Conservation (phyloP, 2,329 filamentous ascomycete genomes). For the Pseudocercospora pini-densiflorae region DNA sequence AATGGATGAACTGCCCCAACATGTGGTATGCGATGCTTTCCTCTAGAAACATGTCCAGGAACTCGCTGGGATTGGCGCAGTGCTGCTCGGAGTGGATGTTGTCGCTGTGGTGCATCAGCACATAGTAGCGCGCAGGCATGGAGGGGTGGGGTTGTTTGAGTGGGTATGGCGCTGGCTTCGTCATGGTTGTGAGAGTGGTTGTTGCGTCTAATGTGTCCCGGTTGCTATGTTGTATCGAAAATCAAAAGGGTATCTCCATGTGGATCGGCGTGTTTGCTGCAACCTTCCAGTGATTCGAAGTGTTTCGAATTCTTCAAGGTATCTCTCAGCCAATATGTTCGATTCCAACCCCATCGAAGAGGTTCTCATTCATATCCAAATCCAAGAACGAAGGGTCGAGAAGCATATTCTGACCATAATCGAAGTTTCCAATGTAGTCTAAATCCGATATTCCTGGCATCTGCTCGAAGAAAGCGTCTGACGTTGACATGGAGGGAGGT, state of each 20-base stretch:
- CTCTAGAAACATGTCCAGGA: not conserved
- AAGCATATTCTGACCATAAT: constrained; percentile 3
- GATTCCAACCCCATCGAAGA: not conserved
- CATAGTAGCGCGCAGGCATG: not conserved
- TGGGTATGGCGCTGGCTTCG: not conserved
- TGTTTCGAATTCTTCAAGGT: too few species aligned
- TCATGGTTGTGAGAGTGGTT: not conserved
- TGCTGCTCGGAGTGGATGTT: not conserved
- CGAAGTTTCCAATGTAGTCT: not conserved
- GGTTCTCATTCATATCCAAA: not conserved
- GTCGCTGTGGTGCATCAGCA: not conserved
- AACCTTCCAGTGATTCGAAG: too few species aligned
- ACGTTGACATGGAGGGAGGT: not conserved
- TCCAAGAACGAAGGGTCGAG: not conserved
- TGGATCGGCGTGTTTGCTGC: not conserved
- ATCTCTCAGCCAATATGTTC: constrained; percentile 4
- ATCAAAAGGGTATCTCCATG: not conserved
- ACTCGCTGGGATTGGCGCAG: not conserved
- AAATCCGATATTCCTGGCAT: constrained; percentile 1
- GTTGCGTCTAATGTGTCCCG: not conserved
- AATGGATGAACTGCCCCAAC: not conserved
- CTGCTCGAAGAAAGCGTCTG: constrained; percentile 1
- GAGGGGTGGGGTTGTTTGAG: too few species aligned
- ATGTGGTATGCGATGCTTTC: not conserved
- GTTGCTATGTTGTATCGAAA: too few species aligned